Conservation (phyloP, 2,329 filamentous ascomycete genomes). For the Venturia asperata region DNA sequence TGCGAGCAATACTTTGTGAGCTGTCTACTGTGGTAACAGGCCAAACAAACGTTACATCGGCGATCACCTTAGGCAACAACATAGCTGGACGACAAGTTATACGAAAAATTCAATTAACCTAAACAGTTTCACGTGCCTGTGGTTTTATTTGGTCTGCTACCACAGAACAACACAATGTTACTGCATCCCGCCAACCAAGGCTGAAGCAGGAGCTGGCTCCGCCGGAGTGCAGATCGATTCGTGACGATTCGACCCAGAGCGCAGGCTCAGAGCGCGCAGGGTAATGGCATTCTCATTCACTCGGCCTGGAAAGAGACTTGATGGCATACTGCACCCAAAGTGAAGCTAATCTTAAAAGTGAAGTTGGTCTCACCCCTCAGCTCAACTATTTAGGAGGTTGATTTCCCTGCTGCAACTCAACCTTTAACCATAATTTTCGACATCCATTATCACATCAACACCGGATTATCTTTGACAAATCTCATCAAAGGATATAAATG, state of each 20-base stretch:
- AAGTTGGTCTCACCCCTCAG: background rate
- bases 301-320: background rate
- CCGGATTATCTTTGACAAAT: background rate
- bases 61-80: too few species aligned
- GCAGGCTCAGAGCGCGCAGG: slow-evolving; percentile 6
- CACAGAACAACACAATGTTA: background rate
- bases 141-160: too few species aligned
- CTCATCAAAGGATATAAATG: background rate
- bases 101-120: too few species aligned
- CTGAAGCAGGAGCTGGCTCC: background rate
- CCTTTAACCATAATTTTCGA: background rate
- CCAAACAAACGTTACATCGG: too few species aligned
- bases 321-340: background rate
- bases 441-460: background rate
- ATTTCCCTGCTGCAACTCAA: background rate
- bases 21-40: background rate
- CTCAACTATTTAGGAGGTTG: background rate
- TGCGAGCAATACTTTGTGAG: background rate
- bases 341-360: background rate
- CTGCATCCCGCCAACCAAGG: background rate
- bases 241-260: slow-evolving; percentile 6
- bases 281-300: background rate
- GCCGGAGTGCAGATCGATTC: background rate
- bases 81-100: too few species aligned
- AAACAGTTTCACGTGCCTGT: too few species aligned